Evolutionary conservation across 2,329 filamentous ascomycete species (phyloP), one percentile per base, ranked within the genome.

Genomic region (Coccinonectria pachysandricola): DNA sequence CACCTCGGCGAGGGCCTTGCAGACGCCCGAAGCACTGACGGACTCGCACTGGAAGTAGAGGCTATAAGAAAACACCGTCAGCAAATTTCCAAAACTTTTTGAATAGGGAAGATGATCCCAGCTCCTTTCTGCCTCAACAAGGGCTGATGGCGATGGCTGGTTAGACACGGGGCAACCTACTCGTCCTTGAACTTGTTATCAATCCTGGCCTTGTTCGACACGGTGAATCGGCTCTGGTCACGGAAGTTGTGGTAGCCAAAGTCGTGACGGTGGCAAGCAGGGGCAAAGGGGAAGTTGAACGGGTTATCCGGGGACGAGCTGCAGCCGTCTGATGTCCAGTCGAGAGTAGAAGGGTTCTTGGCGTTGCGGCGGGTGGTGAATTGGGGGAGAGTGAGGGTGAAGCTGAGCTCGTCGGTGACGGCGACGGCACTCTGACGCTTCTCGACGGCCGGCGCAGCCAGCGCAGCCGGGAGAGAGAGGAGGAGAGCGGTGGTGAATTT

Each of bases 241-340:
- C 65, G 63, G 44, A 60, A 71, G 49, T 74, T 73, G 11, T 57
- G 50, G 43, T 68, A 68, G 2, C 66, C 67, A 43, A 73, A 73
- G 40, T 73, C 69, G 33, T 74, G 68, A 6, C 69, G 64, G 32
- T 65, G 47, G 51, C 66, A 70, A 8, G 55, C 59, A 0, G 53
- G 56, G 3, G 48, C 13, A 19, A 64, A 66, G 8, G 57, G 49
- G 39, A 60, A 66, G 3, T 54, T 53, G 15, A 57, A 52, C 1
- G 60, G 60, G 35, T 61, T 62, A 25, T 64, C 55, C 1, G 59
- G 59, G 2, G 59, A 56, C 1, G 36, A 40, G 4, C 54, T 56
- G 52, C 60, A 64, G 22, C 53, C 56, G 26, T 64, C 58, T 2
- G 59, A 59, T 4, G 37, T 33, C 60, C 59, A 64, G 45, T 56